These are phyloP conservation scores for Phytophthora ohioensis DNA, from an alignment of 352 stramenopile genomes.

Conservation along the genomic window DNA sequence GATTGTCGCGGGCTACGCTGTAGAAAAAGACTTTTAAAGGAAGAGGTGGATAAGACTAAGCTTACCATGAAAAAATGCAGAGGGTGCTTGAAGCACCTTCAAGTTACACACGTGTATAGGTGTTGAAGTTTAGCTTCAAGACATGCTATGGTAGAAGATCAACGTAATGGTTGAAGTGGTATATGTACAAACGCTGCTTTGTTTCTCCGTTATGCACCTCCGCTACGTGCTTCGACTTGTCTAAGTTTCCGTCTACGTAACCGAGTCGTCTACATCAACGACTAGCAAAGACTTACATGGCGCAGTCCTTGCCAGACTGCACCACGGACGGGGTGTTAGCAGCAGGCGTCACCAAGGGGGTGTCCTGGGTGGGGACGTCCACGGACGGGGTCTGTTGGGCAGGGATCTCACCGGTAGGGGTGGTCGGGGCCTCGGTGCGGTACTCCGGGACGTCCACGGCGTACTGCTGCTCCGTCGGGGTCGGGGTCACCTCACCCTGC, in stretches of 20 bases:
- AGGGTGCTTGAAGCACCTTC: background rate
- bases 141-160: background rate
- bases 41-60: background rate
- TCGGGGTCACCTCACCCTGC: slow-evolving; percentile 9
- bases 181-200: slow-evolving; percentile 38
- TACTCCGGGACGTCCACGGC: slow-evolving; percentile 19
- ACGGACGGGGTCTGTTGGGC: slow-evolving; percentile 10
- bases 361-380: slow-evolving; percentile 24
- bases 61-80: background rate
- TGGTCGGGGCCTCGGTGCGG: slow-evolving; percentile 9
- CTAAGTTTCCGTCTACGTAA: slow-evolving; percentile 15
- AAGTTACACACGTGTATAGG: background rate
- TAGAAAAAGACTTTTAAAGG: background rate
- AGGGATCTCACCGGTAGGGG: slow-evolving; percentile 16
- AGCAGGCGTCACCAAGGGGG: slow-evolving; percentile 26
- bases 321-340: slow-evolving; percentile 12
- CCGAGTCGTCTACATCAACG: slow-evolving; percentile 30
- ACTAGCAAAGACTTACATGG: slow-evolving; percentile 30
- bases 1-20: background rate
- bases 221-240: slow-evolving; percentile 24
- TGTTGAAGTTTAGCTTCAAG: background rate
- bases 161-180: slow-evolving; percentile 14
- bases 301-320: slow-evolving; percentile 36
- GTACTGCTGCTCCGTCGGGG: slow-evolving; percentile 17
- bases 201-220: slow-evolving; percentile 37